Evolutionary conservation across 2,329 filamentous ascomycete species (phyloP), one percentile per base, ranked within the genome.

Genomic region (Colletotrichum godetiae): DNA sequence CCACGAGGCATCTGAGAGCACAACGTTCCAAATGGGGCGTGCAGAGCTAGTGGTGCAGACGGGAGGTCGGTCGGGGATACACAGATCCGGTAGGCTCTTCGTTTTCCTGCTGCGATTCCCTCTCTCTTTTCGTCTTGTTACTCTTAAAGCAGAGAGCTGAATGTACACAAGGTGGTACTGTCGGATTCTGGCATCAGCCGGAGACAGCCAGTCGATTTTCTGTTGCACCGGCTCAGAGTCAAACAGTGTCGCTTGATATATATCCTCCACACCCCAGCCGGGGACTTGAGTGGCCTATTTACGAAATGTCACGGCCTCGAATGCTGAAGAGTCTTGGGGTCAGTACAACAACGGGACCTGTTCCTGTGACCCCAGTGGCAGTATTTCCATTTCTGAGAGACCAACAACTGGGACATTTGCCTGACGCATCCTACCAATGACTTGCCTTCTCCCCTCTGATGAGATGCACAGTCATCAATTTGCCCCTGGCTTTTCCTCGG

Each of bases 1-100:
- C 70, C 70, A 72, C 70, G 70, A 72, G 70, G 70, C 70, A 60
- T 49, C 57, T 37, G n/a, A 37, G 27, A 29, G 22, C 55, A 72
- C 66, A 49, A 64, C 42, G 27, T 64, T 19, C 52, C 66, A 69
- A 64, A 59, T 64, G 55, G 59, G 29, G 52, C n/a, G 42, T 42
- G 19, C 12, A 24, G 37, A 42, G 49, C 29, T 53, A 42, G 42
- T 31, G 46, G 19, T 64, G 31, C 65, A 42, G 35, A 22, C 13
- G 19, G 46, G 58, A 24, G 22, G 37, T 33, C 24, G 61, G 55
- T 58, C 59, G 29, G 37, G 35, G 53, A 46, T 59, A 64, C 66
- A 69, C 70, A 61, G 66, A 72, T 72, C 70, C 66, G 61, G 70
- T 56, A 56, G 67, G 46, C 22, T 27, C 10, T 61, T 70, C 12